Evolutionary conservation across 2,329 filamentous ascomycete genomes (phyloP), one percentile per base, ranked within the genome.

Genomic region (Amylocarpus encephaloides): DNA sequence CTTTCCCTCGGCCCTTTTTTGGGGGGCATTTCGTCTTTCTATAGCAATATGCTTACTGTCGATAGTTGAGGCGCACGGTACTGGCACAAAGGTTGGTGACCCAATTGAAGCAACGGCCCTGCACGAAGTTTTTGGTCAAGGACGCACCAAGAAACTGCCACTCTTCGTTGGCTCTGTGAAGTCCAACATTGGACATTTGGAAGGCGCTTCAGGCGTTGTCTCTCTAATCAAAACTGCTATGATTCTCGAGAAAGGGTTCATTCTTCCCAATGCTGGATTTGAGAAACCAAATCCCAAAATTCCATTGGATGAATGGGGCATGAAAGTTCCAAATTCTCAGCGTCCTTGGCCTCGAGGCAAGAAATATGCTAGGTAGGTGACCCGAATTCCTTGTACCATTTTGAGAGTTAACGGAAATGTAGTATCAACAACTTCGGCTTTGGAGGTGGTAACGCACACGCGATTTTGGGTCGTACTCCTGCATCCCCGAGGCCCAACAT

Each of bases 261-360:
- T 74, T n/a, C 64, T 69, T 10, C 70, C 72, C 1, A 73, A 71
- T 52, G 61, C 59, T 35, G 67, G 71, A 39, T 74, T 73, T 41
- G 59, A 66, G 18, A 67, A 58, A 13, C 57, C 62, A 1, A 75
- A 74, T 38, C 56, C 64, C 0, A 62, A 61, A 6, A 67, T 71
- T 29, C 62, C 61, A 4, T 51, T 67, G 1, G 58, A 66, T 3
- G 60, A 67, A 12, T 70, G 67, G 67, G 67, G 65, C 3, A 46
- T 71, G 5, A 66, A 61, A 51, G 51, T 62, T 15, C 57, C 58
- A 1, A 57, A 32, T 15, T 44, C 46, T 5, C 56, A 57, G 41
- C 36, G 53, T 5, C 59, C 60, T 6, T 64, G 61, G 61, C 60
- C 61, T 12, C 36, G 52, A 29, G 52, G 48, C 39, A 77, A 77